Evolutionary conservation across 2,329 filamentous ascomycete species (phyloP), one percentile per base, ranked within the genome.

Genomic region (Akanthomyces dipterigenus): DNA sequence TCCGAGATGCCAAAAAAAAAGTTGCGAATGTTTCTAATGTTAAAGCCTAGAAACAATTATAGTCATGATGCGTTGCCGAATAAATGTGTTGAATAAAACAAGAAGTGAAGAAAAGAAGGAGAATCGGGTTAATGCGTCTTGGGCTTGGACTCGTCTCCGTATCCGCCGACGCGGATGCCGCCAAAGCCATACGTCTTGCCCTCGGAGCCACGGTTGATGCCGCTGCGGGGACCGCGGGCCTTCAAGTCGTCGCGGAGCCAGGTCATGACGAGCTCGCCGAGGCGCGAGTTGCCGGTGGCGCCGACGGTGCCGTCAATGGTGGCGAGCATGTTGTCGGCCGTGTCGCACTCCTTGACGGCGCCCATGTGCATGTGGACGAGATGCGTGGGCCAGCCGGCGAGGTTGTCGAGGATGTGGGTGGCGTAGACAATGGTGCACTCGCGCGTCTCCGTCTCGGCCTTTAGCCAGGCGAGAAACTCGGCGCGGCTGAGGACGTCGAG

Each of bases 291-390:
- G 40, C 92, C 92, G 3, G 74, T 70, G 11, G 62, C 65, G 16
- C 68, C 72, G 24, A 75, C 70, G 40, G 71, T 71, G 45, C 69
- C 68, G 46, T 75, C 74, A 24, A 83, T 78, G 28, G 75, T 73
- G 20, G 81, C 77, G 55, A 91, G 79, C 77, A 95, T 93, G 38
- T 80, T 77, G 60, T 88, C 86, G 49, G 93, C 85, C 40, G 79
- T 77, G 1, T 92, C 93, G 87, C 88, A 96, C 74, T 96, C 90
- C 79, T 91, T 93, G 64, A 97, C 88, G 64, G 82, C 85, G 31
- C 95, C 95, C 51, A 96, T 74, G 71, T 92, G 88, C 93, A 99
- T 97, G 73, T 98, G 93, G 55, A 96, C 93, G 42, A 99, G 80
- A 76, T 99, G 93, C 1, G 90, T 96, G 7, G 95, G 95, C 95